Evolutionary conservation across 306 rosid genomes (phyloP).

Genomic region (Pachyrhizus erosus): DNA sequence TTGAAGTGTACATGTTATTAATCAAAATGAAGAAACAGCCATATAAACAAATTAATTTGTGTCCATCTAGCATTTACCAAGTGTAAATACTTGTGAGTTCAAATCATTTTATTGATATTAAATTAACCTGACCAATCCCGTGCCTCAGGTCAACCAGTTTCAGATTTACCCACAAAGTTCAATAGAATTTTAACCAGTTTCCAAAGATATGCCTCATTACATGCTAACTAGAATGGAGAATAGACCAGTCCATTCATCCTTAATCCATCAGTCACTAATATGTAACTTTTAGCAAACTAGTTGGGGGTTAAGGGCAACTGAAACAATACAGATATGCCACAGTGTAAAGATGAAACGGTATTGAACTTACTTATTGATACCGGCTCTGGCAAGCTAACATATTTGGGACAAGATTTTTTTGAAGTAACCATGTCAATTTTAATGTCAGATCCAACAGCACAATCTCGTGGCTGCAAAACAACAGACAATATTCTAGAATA

Average conservation of each 20-base stretch:
- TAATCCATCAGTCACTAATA: conserved; percentile 21
- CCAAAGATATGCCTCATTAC: not conserved
- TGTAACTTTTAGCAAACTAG: conserved; percentile 1
- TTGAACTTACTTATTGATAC: conserved; percentile 54
- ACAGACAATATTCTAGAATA: not conserved
- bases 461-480: conserved; percentile 83
- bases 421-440: conserved; percentile 56
- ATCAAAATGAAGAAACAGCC: not conserved
- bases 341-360: conserved; percentile 18
- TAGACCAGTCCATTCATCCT: not conserved
- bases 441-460: conserved; percentile 52
- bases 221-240: conserved; percentile 1
- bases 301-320: conserved; percentile 5
- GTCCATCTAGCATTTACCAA: not conserved
- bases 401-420: conserved; percentile 71
- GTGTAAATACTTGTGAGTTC: not conserved
- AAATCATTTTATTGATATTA: not conserved
- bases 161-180: not conserved
- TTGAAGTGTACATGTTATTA: conserved; percentile 8
- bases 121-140: not conserved
- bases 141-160: not conserved
- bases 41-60: conserved; percentile 8
- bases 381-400: conserved; percentile 73
- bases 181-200: not conserved
- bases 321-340: not conserved